Conservation (phyloP, 2,329 filamentous ascomycete species). For the Raffaelea albimanens region DNA sequence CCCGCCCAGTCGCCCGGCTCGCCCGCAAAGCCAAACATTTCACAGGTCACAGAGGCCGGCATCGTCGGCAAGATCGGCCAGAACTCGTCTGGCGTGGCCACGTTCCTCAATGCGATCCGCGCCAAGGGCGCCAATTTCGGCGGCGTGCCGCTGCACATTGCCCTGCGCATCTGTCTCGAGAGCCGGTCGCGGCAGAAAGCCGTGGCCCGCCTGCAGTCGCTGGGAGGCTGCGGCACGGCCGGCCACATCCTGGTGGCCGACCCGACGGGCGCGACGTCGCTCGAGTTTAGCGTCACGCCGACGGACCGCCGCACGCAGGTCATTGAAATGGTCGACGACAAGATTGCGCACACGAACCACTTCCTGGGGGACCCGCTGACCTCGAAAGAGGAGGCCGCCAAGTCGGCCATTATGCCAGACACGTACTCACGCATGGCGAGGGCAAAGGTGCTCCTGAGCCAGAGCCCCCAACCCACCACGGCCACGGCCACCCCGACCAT, state of each 20-base stretch:
- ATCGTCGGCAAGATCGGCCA: conserved; percentile 59
- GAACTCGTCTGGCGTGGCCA: conserved; percentile 48
- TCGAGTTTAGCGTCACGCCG: background rate
- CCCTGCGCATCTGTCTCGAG: conserved; percentile 39
- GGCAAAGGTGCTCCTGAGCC: too few species aligned
- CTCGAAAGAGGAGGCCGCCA: too few species aligned
- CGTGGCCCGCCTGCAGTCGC: background rate
- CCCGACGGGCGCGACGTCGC: background rate
- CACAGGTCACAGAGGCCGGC: conserved; percentile 44
- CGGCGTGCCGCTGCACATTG: conserved; percentile 50
- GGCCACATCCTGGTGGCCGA: conserved; percentile 2
- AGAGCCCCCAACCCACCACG: too few species aligned
- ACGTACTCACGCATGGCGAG: too few species aligned
- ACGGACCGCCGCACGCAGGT: too few species aligned
- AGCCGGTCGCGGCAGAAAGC: background rate
- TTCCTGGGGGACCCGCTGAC: too few species aligned
- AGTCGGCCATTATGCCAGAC: too few species aligned
- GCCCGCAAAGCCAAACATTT: background rate
- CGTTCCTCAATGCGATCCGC: conserved; percentile 52
- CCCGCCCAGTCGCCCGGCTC: background rate
- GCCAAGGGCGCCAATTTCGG: conserved; percentile 41
- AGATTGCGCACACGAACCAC: too few species aligned
- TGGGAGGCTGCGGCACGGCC: background rate
- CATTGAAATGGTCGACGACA: too few species aligned
- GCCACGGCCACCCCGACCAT: too few species aligned